phyloP scores from a whole-genome alignment of 169 alveolate genomes.

The Eimeria necatrix region DNA sequence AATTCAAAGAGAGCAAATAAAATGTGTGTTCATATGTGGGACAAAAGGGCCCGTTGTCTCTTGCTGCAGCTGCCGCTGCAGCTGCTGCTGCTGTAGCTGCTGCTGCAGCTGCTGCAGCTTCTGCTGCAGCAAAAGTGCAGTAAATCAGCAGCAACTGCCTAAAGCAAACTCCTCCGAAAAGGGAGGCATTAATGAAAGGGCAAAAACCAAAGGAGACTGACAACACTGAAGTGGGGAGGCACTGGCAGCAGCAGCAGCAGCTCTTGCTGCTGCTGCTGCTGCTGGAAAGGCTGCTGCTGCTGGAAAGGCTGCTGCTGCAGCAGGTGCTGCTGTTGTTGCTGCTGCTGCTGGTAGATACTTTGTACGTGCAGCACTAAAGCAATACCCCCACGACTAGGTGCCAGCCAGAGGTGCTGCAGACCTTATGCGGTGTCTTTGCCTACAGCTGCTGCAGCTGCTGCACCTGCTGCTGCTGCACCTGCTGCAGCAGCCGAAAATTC shows the following conservation, averaged over 20 bases:
- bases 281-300: neutral
- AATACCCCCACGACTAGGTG: no score
- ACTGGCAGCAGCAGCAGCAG: neutral
- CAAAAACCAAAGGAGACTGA: no score
- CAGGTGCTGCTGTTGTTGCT: neutral
- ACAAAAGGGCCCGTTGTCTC: neutral
- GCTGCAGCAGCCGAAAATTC: neutral
- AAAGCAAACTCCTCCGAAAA: no score
- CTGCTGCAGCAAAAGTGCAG: neutral
- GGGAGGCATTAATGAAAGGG: no score
- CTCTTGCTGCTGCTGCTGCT: conserved; percentile 5
- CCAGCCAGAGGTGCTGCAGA: no score
- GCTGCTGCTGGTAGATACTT: neutral
- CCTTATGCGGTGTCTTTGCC: no score
- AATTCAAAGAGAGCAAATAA: no score
- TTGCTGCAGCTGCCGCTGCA: neutral
- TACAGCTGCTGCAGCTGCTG: neutral
- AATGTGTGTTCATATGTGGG: neutral
- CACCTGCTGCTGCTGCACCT: conserved; percentile 25
- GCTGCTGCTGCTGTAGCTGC: neutral
- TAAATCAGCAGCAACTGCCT: no score
- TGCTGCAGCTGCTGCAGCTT: neutral
- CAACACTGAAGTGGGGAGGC: neutral
- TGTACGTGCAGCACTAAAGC: no score
- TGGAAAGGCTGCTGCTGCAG: neutral